These are phyloP conservation scores for Mycena citricolor DNA, from an alignment of 1,284 basidiomycete species.

Conservation along the genomic window DNA sequence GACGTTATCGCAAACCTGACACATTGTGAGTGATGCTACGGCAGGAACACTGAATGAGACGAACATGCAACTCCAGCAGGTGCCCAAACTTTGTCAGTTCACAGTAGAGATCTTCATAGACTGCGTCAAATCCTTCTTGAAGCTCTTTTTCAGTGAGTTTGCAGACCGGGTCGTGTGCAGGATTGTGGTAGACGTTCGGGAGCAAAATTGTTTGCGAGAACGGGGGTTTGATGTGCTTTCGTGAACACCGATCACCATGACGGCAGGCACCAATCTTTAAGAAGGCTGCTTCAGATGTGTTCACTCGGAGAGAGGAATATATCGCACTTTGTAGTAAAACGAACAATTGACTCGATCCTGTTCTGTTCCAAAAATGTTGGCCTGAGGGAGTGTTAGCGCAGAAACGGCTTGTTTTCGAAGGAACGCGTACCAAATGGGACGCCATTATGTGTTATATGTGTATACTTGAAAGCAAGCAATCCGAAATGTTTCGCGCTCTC, in stretches of 20 bases:
- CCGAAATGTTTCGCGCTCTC: too few relatives aligned
- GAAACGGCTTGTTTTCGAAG: background rate
- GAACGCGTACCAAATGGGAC: slow-evolving; percentile 54
- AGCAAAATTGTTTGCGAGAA: slow-evolving; percentile 97
- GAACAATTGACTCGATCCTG: slow-evolving; percentile 95
- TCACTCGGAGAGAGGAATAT: too few relatives aligned
- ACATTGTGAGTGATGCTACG: slow-evolving; percentile 7
- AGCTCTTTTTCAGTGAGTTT: slow-evolving; percentile 84
- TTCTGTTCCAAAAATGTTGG: slow-evolving; percentile 86
- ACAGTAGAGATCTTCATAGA: slow-evolving; percentile 93
- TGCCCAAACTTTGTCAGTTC: slow-evolving; percentile 95
- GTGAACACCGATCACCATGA: slow-evolving; percentile 93
- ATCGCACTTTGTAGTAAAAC: slow-evolving; percentile 87
- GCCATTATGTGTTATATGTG: slow-evolving; percentile 51
- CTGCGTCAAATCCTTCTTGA: slow-evolving; percentile 94
- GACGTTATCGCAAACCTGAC: slow-evolving; percentile 95
- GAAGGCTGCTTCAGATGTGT: too few relatives aligned
- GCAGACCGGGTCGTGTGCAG: slow-evolving; percentile 88
- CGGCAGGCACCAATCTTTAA: slow-evolving; percentile 89
- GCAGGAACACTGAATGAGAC: slow-evolving; percentile 30
- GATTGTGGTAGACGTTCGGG: slow-evolving; percentile 99
- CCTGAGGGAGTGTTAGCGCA: slow-evolving; percentile 39
- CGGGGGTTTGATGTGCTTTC: slow-evolving; percentile 96
- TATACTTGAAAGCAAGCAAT: too few relatives aligned
- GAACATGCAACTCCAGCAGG: slow-evolving; percentile 90